Conservation (phyloP, 1,139 yeast species). For the Zhuliangozyma blackwelliae region DNA sequence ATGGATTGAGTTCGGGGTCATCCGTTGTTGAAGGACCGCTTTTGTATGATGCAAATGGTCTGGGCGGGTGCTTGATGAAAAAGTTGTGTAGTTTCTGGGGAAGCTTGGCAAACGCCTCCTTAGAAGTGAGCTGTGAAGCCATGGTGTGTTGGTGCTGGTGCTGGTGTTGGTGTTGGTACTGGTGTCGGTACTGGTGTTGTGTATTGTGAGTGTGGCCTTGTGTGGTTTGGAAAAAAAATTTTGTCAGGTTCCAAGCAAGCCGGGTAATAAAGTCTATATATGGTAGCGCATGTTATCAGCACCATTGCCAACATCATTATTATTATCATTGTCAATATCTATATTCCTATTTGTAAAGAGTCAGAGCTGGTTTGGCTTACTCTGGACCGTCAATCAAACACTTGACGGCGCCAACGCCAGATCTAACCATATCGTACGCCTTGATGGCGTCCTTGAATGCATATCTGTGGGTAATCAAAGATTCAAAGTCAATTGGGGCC, state of each 20-base stretch:
- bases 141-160: too few species aligned
- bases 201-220: too few species aligned
- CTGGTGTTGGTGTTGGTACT: not conserved
- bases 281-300: not conserved
- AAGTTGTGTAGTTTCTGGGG: constrained; percentile 73
- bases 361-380: not conserved
- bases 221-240: too few species aligned
- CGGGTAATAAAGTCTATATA: too few species aligned
- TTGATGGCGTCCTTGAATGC: constrained; percentile 68
- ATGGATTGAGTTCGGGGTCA: constrained; percentile 80
- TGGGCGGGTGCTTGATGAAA: constrained; percentile 81
- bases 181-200: not conserved
- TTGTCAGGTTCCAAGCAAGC: too few species aligned
- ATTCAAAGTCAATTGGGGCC: constrained; percentile 40
- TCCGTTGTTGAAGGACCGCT: constrained; percentile 58
- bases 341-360: too few species aligned
- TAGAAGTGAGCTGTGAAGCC: constrained; percentile 16
- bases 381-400: constrained; percentile 46
- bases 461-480: constrained; percentile 75
- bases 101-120: constrained; percentile 51
- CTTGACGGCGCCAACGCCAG: constrained; percentile 42
- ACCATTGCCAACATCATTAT: not conserved
- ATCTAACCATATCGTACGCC: constrained; percentile 70
- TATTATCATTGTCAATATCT: not conserved
- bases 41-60: constrained; percentile 68